Evolutionary conservation across 2,329 filamentous ascomycete genomes (phyloP).

Genomic region (Thelonectria olida): DNA sequence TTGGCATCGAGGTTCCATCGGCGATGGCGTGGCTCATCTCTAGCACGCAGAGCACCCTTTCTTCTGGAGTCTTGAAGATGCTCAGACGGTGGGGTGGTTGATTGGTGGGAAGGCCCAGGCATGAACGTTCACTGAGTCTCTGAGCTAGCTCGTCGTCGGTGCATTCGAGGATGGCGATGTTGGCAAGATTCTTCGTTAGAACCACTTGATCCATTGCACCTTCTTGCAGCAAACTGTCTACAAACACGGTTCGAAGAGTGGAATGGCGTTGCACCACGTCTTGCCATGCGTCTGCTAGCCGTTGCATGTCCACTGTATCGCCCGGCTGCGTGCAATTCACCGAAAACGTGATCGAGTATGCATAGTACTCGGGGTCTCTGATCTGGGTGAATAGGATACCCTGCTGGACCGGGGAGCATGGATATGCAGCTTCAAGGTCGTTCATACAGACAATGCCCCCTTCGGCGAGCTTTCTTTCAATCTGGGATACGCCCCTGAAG

Average conservation of each 20-base stretch:
- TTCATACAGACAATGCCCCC: neutral
- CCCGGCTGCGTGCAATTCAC: neutral
- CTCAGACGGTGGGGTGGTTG: slow-evolving; percentile 24
- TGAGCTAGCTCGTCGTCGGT: neutral
- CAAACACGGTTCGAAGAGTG: slow-evolving; percentile 35
- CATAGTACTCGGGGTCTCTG: slow-evolving; percentile 19
- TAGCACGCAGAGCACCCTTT: slow-evolving; percentile 11
- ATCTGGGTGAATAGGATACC: slow-evolving; percentile 10
- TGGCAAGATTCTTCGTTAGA: slow-evolving; percentile 10
- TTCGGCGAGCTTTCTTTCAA: neutral
- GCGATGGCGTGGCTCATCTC: slow-evolving; percentile 36
- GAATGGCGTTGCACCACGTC: slow-evolving; percentile 31
- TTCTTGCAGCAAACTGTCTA: slow-evolving; percentile 20
- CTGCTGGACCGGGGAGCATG: slow-evolving; percentile 11
- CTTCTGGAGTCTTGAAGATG: slow-evolving; percentile 2
- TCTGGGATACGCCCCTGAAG: neutral
- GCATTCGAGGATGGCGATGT: slow-evolving; percentile 2
- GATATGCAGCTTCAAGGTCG: neutral
- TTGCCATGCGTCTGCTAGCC: slow-evolving; percentile 30
- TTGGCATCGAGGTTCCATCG: slow-evolving; percentile 31
- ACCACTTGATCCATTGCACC: slow-evolving; percentile 31
- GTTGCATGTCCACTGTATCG: neutral
- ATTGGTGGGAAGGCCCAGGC: neutral
- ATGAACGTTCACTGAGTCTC: neutral
- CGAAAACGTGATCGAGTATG: slow-evolving; percentile 33